These are phyloP conservation scores for Fusarium setosum DNA, from an alignment of 2,329 filamentous ascomycete genomes.

Conservation along the genomic window DNA sequence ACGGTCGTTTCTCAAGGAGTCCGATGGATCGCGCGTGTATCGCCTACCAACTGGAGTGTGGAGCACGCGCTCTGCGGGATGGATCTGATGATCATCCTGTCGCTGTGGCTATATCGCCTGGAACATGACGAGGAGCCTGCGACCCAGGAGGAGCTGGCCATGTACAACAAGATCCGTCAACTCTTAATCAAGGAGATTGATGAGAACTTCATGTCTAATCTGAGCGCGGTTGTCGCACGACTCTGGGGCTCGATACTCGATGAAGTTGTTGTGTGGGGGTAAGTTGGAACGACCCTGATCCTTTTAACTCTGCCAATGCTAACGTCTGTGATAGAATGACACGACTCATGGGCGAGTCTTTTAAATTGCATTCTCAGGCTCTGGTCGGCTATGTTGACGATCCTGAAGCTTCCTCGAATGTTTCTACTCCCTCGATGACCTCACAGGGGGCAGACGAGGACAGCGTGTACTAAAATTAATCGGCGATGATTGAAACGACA, in stretches of 20 bases:
- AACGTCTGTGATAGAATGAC: constrained; percentile 73
- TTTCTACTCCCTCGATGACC: constrained; percentile 77
- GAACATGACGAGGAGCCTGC: constrained; percentile 98
- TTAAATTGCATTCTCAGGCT: constrained; percentile 95
- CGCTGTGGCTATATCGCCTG: constrained; percentile 97
- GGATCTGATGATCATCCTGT: constrained; percentile 97
- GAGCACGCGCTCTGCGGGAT: constrained; percentile 97
- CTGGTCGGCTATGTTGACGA: constrained; percentile 95
- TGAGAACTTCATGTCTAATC: constrained; percentile 81
- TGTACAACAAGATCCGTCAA: constrained; percentile 93
- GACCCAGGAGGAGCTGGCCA: constrained; percentile 83
- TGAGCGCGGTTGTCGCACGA: constrained; percentile 94
- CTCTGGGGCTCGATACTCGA: constrained; percentile 99
- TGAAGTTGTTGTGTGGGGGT: constrained; percentile 99
- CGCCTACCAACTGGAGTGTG: constrained; percentile 98
- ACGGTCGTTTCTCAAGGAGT: constrained; percentile 94
- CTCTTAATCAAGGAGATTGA: constrained; percentile 92
- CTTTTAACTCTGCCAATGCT: constrained; percentile 20
- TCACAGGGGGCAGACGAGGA: constrained; percentile 78
- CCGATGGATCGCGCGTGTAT: constrained; percentile 97
- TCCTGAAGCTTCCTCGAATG: constrained; percentile 74
- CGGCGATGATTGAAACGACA: constrained; percentile 62
- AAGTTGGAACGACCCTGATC: constrained; percentile 60
- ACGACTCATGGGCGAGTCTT: constrained; percentile 97
- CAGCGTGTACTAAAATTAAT: constrained; percentile 73